These are phyloP conservation scores for Rhytidiadelphus loreus DNA, from an alignment of 225 moss, liverwort and hornwort species.

Conservation along the genomic window DNA sequence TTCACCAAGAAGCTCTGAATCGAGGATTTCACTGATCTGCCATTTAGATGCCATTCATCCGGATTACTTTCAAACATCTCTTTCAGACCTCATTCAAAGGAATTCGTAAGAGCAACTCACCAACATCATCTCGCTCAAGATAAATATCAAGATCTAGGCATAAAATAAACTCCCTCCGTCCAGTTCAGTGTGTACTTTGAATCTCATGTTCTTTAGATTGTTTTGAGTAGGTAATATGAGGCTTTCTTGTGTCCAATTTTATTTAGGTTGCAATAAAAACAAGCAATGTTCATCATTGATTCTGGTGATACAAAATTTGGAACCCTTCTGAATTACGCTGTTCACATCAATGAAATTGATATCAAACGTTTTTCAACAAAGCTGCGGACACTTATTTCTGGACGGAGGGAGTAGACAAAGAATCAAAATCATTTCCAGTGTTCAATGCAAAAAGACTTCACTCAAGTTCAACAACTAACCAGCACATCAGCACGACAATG, in stretches of 20 bases:
- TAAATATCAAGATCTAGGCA: background rate
- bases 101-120: background rate
- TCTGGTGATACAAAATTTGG: background rate
- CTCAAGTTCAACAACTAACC: slow-evolving; percentile 51
- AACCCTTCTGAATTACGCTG: no score
- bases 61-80: background rate
- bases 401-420: background rate
- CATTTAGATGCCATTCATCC: background rate
- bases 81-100: background rate
- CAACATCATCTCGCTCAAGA: background rate
- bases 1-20: slow-evolving; percentile 92
- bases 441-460: background rate
- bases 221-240: background rate
- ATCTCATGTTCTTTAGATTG: background rate
- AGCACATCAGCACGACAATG: slow-evolving; percentile 69
- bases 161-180: background rate
- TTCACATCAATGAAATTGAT: background rate
- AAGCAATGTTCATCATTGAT: background rate
- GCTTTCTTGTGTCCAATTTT: background rate
- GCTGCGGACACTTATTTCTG: background rate
- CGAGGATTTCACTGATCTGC: slow-evolving; percentile 77
- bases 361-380: background rate
- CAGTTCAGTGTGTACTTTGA: background rate
- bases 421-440: background rate
- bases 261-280: background rate